Evolutionary conservation across 148 eudicot genomes (phyloP), one percentile per base, ranked within the genome.

Genomic region (Nyssa sinensis): DNA sequence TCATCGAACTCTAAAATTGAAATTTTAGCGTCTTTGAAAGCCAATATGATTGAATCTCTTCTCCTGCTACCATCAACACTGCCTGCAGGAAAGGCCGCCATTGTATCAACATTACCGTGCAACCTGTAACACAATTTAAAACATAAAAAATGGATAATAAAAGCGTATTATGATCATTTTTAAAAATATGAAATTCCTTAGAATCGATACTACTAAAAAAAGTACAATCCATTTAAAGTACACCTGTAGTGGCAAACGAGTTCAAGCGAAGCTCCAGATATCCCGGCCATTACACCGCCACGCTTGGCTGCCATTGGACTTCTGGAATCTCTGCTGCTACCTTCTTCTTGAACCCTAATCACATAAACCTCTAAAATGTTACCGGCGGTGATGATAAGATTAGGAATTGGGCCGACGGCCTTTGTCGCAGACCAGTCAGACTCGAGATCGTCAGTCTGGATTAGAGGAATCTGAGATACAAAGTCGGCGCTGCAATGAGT

Each of bases 1-100:
- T 94, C 98, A 79, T 94, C 98, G 83, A 82, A 94, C 81, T 94
- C 97, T 71, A 94, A 69, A 74, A 94, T 89, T 35, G 98, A 92
- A 59, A 94, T 68, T 81, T 89, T 92, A 37, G 97, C 97, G 77
- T 94, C 98, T 70, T 83, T 82, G 68, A 94, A 94, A 27, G 93
- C 75, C 67, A 94, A 80, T 75, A 94, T 84, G 69, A 94, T 86
- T 31, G 97, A 89, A 84, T 94, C 97, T 79, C 98, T 94, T 83
- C 87, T 90, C 72, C 82, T 92, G 74, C 93, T 89, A 75, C 82
- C 85, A 70, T 90, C 96, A 80, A 67, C 67, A 47, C 83, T 90
- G 24, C 88, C 88, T 64, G 66, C 67, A 35, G 90, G 82, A 53
- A 94, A 78, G 58, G 90, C 86, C 37, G 87, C 91, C 79, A 94